Conservation (phyloP, 2,329 filamentous ascomycete species). For the Chaetothyriales sp. region DNA sequence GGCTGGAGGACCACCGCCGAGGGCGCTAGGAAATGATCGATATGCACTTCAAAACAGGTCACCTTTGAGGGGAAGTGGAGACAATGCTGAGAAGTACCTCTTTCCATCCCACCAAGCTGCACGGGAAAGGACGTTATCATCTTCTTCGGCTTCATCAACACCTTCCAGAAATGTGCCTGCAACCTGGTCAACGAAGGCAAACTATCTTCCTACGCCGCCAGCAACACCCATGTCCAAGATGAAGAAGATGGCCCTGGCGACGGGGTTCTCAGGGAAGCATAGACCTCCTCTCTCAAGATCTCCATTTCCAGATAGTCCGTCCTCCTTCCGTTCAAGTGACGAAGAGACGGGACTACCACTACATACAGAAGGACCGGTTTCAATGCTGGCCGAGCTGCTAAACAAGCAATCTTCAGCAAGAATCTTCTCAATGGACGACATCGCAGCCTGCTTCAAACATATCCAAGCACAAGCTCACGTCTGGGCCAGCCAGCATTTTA, state of each 20-base stretch:
- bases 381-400: neutral
- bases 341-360: neutral
- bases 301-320: neutral
- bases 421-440: neutral
- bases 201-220: neutral
- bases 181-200: neutral
- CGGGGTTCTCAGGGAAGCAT: neutral
- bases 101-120: neutral
- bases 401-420: neutral
- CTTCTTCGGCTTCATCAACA: neutral
- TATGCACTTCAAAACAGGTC: neutral
- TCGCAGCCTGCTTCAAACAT: neutral
- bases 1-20: neutral
- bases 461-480: neutral
- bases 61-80: neutral
- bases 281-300: neutral
- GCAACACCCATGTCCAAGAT: neutral
- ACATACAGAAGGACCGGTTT: no score
- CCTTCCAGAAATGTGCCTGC: neutral
- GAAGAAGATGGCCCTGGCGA: no score
- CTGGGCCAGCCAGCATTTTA: neutral
- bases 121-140: neutral
- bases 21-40: neutral
- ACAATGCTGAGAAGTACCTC: neutral
- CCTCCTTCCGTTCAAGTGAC: neutral